Percentiles rank a stretch among this genome's conserved stretches.
Evolutionary conservation across 164 flowering plant genomes (phyloP).

Genomic region (Kalanchoe fedtschenkoi): DNA sequence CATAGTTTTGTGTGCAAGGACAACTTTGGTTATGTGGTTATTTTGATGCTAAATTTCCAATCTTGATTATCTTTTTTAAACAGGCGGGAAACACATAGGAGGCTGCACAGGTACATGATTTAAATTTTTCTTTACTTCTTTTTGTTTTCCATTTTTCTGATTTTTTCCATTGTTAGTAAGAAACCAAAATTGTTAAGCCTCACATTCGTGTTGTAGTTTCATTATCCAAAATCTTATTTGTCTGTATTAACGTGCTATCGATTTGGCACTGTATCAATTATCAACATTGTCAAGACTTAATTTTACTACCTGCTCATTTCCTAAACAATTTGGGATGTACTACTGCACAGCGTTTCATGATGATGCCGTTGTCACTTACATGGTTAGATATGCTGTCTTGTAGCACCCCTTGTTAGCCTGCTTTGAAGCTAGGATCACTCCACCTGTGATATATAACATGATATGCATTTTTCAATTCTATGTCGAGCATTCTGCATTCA

Average conservation of each 20-base stretch:
- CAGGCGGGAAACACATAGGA: constrained; percentile 88
- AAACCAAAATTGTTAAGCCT: no score
- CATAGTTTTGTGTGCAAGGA: neutral
- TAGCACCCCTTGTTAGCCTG: neutral
- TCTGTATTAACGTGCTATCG: neutral
- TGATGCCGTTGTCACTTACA: neutral
- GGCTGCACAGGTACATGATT: constrained; percentile 75
- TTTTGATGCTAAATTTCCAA: neutral
- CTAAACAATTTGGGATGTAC: neutral
- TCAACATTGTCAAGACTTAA: neutral
- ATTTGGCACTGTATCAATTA: no score
- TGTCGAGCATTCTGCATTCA: neutral
- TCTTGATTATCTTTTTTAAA: constrained; percentile 9
- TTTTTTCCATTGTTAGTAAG: neutral
- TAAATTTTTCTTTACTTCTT: neutral
- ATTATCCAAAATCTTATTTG: neutral
- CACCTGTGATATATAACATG: no score
- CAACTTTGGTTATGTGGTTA: neutral
- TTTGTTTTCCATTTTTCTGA: neutral
- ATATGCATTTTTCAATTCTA: neutral
- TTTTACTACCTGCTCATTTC: neutral
- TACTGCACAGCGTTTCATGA: neutral
- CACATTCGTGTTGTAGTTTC: neutral
- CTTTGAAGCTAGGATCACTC: neutral
- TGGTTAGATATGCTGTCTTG: neutral